A percentile compares a stretch with the other conserved stretches of the same genome.
Evolutionary conservation across 2,329 filamentous ascomycete genomes (phyloP).

Genomic region (Pestalotiopsis sp.): DNA sequence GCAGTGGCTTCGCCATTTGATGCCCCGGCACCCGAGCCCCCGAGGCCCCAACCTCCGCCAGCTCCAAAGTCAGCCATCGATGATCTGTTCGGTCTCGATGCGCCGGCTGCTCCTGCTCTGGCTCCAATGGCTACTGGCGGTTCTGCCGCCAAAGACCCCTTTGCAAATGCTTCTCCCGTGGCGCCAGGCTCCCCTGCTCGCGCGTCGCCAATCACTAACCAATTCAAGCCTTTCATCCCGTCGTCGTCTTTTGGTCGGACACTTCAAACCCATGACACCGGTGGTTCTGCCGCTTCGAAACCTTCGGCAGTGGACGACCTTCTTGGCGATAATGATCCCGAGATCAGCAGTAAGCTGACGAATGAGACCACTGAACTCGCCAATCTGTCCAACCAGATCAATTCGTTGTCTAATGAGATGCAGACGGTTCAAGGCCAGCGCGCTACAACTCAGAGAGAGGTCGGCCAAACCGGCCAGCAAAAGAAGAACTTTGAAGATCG

Average conservation of each 20-base stretch:
- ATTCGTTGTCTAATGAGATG: constrained; percentile 89
- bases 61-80: constrained; percentile 81
- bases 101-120: constrained; percentile 58
- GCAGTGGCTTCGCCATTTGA: constrained; percentile 57
- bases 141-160: constrained; percentile 68
- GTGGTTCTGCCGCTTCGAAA: constrained; percentile 54
- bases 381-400: constrained; percentile 94
- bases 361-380: constrained; percentile 90
- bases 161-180: constrained; percentile 52
- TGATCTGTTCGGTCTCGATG: constrained; percentile 90
- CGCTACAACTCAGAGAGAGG: constrained; percentile 75
- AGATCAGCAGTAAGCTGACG: constrained; percentile 84
- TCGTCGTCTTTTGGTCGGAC: constrained; percentile 90
- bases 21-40: constrained; percentile 27
- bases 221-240: constrained; percentile 90
- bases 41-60: constrained; percentile 35
- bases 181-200: constrained; percentile 58
- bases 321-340: constrained; percentile 86
- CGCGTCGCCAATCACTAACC: constrained; percentile 48
- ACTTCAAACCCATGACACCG: constrained; percentile 76
- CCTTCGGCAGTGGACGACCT: constrained; percentile 74
- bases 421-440: constrained; percentile 89
- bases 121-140: constrained; percentile 73
- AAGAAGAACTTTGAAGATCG: constrained; percentile 93
- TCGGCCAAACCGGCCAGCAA: constrained; percentile 80